Evolutionary conservation across 345 rosid genomes (phyloP).

Genomic region (Eucalyptus dawsonii): DNA sequence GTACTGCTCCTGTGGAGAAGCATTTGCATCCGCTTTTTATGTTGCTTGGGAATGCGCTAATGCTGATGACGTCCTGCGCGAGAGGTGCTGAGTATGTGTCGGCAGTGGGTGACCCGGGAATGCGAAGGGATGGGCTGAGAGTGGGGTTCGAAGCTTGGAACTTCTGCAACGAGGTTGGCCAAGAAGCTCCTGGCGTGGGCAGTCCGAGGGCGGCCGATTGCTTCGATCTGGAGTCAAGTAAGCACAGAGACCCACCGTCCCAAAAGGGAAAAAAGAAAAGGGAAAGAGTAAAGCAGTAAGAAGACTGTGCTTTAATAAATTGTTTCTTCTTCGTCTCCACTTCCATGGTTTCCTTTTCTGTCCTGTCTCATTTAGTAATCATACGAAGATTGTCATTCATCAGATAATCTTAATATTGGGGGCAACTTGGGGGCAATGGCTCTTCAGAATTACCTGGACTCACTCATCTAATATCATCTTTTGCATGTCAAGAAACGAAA

Average conservation of each 20-base stretch:
- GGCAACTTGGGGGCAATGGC: neutral
- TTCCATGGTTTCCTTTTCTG: neutral
- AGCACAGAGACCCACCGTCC: neutral
- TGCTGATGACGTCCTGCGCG: neutral
- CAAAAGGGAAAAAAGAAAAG: neutral
- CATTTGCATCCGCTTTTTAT: neutral
- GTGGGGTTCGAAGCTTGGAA: constrained; percentile 92
- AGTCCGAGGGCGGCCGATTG: constrained; percentile 88
- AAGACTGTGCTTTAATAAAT: neutral
- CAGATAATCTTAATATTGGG: neutral
- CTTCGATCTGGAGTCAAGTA: constrained; percentile 33
- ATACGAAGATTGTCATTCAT: neutral
- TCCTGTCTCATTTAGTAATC: neutral
- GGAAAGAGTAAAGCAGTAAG: neutral
- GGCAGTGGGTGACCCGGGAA: constrained; percentile 83
- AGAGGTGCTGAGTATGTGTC: constrained; percentile 5
- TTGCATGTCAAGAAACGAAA: neutral
- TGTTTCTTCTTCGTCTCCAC: neutral
- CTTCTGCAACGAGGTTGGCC: constrained; percentile 87
- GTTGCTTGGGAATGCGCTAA: neutral
- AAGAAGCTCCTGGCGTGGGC: constrained; percentile 53
- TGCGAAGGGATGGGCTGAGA: constrained; percentile 67
- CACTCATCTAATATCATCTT: neutral
- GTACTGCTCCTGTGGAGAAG: neutral
- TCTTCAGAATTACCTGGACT: neutral